phyloP scores from a whole-genome alignment of 805 yeast species.

The Kodamaea sagamina region DNA sequence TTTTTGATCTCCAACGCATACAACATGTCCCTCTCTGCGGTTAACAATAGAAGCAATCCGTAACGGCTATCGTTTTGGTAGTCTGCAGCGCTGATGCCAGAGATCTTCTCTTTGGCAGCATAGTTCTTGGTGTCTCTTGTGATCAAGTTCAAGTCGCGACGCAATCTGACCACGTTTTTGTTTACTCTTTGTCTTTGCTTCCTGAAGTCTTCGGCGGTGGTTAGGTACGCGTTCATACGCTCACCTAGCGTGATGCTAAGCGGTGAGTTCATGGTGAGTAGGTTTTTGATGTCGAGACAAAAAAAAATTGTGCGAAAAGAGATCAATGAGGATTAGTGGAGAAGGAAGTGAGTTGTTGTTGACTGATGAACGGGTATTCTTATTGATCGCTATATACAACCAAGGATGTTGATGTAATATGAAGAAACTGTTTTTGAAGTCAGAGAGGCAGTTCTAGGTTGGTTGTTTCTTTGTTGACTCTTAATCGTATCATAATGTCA shows the following conservation, averaged over 20 bases:
- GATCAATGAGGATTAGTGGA: neutral
- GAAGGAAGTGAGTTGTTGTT: too few relatives aligned
- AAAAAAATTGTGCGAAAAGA: conserved; percentile 1
- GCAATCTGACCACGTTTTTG: conserved; percentile 60
- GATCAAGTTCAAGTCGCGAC: conserved; percentile 62
- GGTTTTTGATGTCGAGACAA: conserved; percentile 2
- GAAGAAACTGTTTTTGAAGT: too few relatives aligned
- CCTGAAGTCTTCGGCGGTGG: conserved; percentile 67
- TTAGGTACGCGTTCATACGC: conserved; percentile 63
- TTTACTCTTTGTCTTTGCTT: conserved; percentile 66
- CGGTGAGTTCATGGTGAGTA: conserved; percentile 46
- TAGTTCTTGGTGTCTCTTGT: conserved; percentile 69
- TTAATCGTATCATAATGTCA: too few relatives aligned
- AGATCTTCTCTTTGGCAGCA: conserved; percentile 47
- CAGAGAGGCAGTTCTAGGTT: too few relatives aligned
- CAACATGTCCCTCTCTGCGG: conserved; percentile 77
- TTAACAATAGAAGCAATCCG: conserved; percentile 61
- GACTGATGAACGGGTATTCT: too few relatives aligned
- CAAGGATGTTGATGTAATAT: too few relatives aligned
- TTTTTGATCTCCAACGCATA: conserved; percentile 65
- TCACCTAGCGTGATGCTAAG: conserved; percentile 50
- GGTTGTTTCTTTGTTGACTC: too few relatives aligned
- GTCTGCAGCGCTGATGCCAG: conserved; percentile 48
- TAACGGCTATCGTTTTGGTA: conserved; percentile 51
- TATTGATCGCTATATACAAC: too few relatives aligned